These are phyloP conservation scores for Warburgia ugandensis DNA, from an alignment of 164 flowering plant species.

Conservation along the genomic window DNA sequence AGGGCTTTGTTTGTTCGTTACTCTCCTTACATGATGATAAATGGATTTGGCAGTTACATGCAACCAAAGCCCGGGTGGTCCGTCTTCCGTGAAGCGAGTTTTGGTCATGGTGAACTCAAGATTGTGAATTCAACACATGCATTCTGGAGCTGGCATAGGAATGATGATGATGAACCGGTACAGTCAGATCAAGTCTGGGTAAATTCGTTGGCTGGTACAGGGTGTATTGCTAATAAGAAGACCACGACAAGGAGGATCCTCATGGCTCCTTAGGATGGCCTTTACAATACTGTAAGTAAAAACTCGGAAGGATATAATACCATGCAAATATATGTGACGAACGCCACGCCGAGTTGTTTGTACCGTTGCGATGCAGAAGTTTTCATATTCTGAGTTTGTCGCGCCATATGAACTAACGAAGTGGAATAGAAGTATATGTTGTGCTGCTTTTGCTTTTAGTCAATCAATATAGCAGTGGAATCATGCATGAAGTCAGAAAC, in stretches of 20 bases:
- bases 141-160: conserved; percentile 93
- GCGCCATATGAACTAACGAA: no score
- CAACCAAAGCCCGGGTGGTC: conserved; percentile 85
- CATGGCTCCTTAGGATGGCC: conserved; percentile 27
- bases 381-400: no score
- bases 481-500: no score
- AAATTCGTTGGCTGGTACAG: conserved; percentile 55
- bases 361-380: no score
- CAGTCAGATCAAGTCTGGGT: conserved; percentile 78
- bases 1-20: not conserved
- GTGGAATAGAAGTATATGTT: no score
- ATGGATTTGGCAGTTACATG: conserved; percentile 40
- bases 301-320: not conserved
- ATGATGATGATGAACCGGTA: conserved; percentile 84
- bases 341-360: no score
- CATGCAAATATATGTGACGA: not conserved
- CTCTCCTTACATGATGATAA: not conserved
- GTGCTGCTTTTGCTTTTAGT: no score
- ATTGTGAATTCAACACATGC: conserved; percentile 72
- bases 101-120: conserved; percentile 91
- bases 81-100: conserved; percentile 92
- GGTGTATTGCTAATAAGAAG: conserved; percentile 36
- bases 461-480: no score
- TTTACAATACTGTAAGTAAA: not conserved
- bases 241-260: conserved; percentile 43